Evolutionary conservation across 2,329 filamentous ascomycete species (phyloP).

Genomic region (Hyphodiscus sp.): DNA sequence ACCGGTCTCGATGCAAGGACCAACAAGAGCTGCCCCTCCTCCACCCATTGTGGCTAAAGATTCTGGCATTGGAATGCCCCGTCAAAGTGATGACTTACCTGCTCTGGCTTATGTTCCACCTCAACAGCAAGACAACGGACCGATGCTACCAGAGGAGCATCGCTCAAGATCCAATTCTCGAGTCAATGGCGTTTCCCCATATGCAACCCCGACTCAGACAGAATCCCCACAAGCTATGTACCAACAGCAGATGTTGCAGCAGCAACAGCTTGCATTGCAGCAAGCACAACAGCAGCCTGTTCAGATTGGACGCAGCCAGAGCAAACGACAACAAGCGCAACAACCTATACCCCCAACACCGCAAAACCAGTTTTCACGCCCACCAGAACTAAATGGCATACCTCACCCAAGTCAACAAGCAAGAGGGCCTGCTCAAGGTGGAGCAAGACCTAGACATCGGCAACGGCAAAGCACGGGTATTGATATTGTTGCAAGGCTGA

Average conservation of each 20-base stretch:
- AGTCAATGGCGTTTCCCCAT: constrained; percentile 43
- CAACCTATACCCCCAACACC: constrained; percentile 46
- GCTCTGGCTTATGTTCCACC: constrained; percentile 29
- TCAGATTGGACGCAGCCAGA: constrained; percentile 65
- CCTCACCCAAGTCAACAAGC: constrained; percentile 30
- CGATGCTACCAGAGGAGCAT: constrained; percentile 57
- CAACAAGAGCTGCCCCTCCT: constrained; percentile 48
- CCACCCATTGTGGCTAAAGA: constrained; percentile 53
- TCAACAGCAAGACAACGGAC: constrained; percentile 24
- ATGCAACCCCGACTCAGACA: constrained; percentile 20
- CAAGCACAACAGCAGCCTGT: constrained; percentile 62
- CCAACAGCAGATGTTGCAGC: constrained; percentile 61
- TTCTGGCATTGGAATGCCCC: constrained; percentile 56
- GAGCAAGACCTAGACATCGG: constrained; percentile 66
- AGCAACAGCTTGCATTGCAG: constrained; percentile 75
- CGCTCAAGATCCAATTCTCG: constrained; percentile 64
- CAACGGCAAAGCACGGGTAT: constrained; percentile 71
- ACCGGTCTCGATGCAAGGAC: constrained; percentile 69
- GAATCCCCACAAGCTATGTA: constrained; percentile 37
- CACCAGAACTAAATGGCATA: constrained; percentile 33
- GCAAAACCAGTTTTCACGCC: constrained; percentile 40
- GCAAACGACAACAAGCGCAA: constrained; percentile 57
- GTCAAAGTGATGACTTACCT: constrained; percentile 48
- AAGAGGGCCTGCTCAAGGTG: constrained; percentile 37
- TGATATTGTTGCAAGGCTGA: constrained; percentile 77